Percentiles rank a stretch among this genome's conserved stretches.
phyloP scores from a whole-genome alignment of 805 yeast genomes.

The Yarrowia sp. region DNA sequence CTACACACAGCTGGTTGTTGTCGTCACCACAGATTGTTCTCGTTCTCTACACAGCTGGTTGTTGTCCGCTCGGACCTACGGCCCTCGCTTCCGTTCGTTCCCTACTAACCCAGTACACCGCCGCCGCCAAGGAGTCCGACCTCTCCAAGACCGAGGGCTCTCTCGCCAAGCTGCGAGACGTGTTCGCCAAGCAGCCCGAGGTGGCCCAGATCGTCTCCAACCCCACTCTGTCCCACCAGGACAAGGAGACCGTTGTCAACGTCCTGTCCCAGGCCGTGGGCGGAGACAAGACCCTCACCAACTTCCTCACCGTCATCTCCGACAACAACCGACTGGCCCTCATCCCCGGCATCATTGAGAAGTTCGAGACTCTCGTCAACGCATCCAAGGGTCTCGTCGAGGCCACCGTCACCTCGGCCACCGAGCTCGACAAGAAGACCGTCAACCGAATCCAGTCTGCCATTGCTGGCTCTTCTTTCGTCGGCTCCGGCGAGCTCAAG shows the following conservation, averaged over 20 bases:
- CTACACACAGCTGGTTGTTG: too few species aligned
- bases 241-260: constrained; percentile 69
- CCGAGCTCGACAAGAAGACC: constrained; percentile 74
- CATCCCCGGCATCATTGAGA: constrained; percentile 60
- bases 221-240: constrained; percentile 78
- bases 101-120: constrained; percentile 53
- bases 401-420: constrained; percentile 87
- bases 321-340: constrained; percentile 89
- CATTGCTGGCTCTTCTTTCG: constrained; percentile 71
- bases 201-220: constrained; percentile 61
- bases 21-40: too few species aligned
- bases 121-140: constrained; percentile 78
- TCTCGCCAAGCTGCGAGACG: constrained; percentile 54
- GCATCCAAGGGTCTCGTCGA: constrained; percentile 90
- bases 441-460: constrained; percentile 77
- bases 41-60: too few species aligned
- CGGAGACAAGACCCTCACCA: constrained; percentile 69
- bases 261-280: constrained; percentile 49
- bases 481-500: constrained; percentile 82
- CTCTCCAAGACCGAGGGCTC: constrained; percentile 68
- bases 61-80: too few species aligned
- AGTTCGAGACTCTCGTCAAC: constrained; percentile 75
- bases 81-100: too few species aligned
- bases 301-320: constrained; percentile 80
- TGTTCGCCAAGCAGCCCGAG: constrained; percentile 62